A percentile compares a stretch with the other conserved stretches of the same genome.
phyloP scores from a whole-genome alignment of 2,329 filamentous ascomycete genomes.

The Ceratocystis lukuohia region DNA sequence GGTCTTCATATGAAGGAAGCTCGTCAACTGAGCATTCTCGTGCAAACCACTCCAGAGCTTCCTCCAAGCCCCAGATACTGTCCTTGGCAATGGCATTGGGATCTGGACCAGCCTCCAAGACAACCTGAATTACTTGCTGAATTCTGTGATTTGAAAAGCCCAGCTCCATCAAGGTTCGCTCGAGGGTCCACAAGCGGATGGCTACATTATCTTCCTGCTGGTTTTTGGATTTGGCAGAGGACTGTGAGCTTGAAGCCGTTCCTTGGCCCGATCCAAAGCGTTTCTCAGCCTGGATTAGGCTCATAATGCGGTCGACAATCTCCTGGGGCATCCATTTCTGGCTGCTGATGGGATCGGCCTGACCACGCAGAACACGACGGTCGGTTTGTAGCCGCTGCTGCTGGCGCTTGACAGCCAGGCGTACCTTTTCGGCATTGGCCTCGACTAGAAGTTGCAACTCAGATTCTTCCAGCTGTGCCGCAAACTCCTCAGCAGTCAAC shows the following conservation, averaged over 20 bases:
- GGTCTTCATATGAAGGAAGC: slow-evolving; percentile 56
- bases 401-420: slow-evolving; percentile 66
- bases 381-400: slow-evolving; percentile 71
- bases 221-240: slow-evolving; percentile 39
- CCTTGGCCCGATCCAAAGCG: slow-evolving; percentile 31
- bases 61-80: slow-evolving; percentile 71
- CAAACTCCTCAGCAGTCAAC: slow-evolving; percentile 75
- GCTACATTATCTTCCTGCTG: slow-evolving; percentile 59
- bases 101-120: slow-evolving; percentile 54
- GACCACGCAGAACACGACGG: slow-evolving; percentile 62
- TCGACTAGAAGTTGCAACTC: slow-evolving; percentile 81
- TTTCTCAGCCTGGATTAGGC: slow-evolving; percentile 54
- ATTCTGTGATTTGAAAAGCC: slow-evolving; percentile 55
- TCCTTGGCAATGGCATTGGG: slow-evolving; percentile 43
- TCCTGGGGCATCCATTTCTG: slow-evolving; percentile 71
- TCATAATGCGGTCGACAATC: slow-evolving; percentile 62
- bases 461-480: slow-evolving; percentile 76
- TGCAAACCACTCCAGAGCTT: slow-evolving; percentile 83
- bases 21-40: slow-evolving; percentile 56
- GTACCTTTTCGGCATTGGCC: slow-evolving; percentile 64
- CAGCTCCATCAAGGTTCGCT: slow-evolving; percentile 54
- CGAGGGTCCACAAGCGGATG: slow-evolving; percentile 71
- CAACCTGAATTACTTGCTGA: slow-evolving; percentile 48
- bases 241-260: slow-evolving; percentile 29
- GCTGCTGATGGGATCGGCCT: slow-evolving; percentile 59